These are phyloP conservation scores for Symbiodinium pilosum DNA, from an alignment of 73 alveolate species.

Conservation along the genomic window DNA sequence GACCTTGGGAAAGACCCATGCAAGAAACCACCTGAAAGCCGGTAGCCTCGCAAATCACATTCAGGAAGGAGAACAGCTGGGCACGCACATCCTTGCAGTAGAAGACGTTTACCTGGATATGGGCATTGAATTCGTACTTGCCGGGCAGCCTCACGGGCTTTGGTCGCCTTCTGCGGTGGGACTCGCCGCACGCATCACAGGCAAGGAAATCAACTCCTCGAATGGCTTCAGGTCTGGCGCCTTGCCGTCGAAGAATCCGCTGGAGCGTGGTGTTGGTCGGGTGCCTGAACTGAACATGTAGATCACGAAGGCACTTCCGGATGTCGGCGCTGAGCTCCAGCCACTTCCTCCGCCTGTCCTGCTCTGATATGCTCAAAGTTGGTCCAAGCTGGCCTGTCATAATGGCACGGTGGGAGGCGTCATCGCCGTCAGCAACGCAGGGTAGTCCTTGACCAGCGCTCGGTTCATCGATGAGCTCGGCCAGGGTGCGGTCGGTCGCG, in stretches of 20 bases:
- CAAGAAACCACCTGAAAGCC: constrained; percentile 20
- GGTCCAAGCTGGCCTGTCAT: not conserved
- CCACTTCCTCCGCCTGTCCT: not conserved
- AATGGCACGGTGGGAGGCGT: not conserved
- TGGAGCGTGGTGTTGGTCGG: not conserved
- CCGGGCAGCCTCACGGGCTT: constrained; percentile 12
- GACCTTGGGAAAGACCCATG: not conserved
- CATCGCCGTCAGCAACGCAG: not conserved
- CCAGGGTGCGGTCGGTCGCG: not conserved
- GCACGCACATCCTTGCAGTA: not conserved
- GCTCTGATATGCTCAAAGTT: not conserved
- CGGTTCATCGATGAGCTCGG: not conserved
- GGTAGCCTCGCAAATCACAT: constrained; percentile 4
- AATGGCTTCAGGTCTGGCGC: not conserved
- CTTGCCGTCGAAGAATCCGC: not conserved
- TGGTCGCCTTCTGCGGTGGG: not conserved
- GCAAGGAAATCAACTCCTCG: not conserved
- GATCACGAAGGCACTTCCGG: not conserved
- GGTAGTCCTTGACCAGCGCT: not conserved
- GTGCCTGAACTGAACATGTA: not conserved
- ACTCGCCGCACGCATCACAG: not conserved
- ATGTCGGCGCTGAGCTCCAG: not conserved
- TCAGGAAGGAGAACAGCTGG: not conserved
- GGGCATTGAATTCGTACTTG: constrained; percentile 7
- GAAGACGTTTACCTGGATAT: not conserved